These are phyloP conservation scores for Parmelia sp. DNA, from an alignment of 495 filamentous ascomycete genomes.

Conservation along the genomic window DNA sequence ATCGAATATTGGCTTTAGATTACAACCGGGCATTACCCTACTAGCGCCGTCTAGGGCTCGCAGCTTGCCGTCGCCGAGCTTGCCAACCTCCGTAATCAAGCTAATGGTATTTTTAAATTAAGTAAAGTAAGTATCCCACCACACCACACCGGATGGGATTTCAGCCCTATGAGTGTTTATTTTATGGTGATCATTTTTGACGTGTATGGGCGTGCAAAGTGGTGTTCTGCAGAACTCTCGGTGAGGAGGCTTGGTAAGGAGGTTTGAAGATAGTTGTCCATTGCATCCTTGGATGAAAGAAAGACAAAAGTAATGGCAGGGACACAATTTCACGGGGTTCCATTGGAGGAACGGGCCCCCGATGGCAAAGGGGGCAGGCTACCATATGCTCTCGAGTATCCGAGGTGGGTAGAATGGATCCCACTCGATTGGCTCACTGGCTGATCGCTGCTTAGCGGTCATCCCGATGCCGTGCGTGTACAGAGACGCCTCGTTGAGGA, in stretches of 20 bases:
- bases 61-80: too few relatives aligned
- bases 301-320: too few relatives aligned
- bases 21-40: too few relatives aligned
- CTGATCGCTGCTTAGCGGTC: constrained; percentile 9
- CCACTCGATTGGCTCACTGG: constrained; percentile 3
- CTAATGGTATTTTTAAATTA: too few relatives aligned
- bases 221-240: background rate
- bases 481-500: constrained; percentile 39
- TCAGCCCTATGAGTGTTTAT: too few relatives aligned
- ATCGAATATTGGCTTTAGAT: too few relatives aligned
- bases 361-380: constrained; percentile 54
- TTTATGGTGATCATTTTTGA: too few relatives aligned
- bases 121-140: too few relatives aligned
- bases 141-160: background rate
- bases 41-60: too few relatives aligned
- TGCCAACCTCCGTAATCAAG: too few relatives aligned
- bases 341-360: constrained; percentile 55
- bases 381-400: constrained; percentile 57
- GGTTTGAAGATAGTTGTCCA: too few relatives aligned
- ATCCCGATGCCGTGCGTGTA: constrained; percentile 14
- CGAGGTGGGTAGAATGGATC: constrained; percentile 51
- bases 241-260: background rate
- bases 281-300: background rate
- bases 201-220: too few relatives aligned
- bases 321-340: constrained; percentile 65